Conservation (phyloP, 805 yeast genomes). For the Wickerhamomyces strasburgensis region DNA sequence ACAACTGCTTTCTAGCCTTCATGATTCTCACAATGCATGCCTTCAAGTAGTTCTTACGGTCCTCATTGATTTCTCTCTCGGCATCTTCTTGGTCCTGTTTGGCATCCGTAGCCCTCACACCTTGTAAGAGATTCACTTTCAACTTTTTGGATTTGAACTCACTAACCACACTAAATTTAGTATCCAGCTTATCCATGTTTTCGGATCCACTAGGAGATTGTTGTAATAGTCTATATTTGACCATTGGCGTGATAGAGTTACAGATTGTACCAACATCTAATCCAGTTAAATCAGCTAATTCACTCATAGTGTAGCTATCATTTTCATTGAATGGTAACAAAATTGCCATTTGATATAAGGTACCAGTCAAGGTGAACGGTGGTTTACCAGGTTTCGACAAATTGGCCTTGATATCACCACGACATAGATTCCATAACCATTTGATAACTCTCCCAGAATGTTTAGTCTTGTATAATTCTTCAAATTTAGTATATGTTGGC, state of each 20-base stretch:
- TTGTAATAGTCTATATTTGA: conserved; percentile 68
- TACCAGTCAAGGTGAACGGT: conserved; percentile 74
- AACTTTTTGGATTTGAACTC: conserved; percentile 84
- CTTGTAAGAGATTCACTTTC: conserved; percentile 73
- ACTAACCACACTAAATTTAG: conserved; percentile 62
- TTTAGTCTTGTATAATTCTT: conserved; percentile 61
- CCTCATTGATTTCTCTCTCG: conserved; percentile 77
- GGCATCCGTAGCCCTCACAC: conserved; percentile 47
- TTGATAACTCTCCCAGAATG: conserved; percentile 86
- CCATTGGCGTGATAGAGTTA: conserved; percentile 73
- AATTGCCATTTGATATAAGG: conserved; percentile 83
- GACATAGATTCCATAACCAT: conserved; percentile 95
- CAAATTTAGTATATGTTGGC: conserved; percentile 61
- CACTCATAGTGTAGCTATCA: conserved; percentile 53
- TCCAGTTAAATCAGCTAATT: conserved; percentile 64
- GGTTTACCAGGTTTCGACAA: conserved; percentile 76
- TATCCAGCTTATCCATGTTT: conserved; percentile 43
- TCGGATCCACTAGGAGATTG: conserved; percentile 62
- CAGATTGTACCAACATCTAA: conserved; percentile 61
- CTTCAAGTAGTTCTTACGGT: conserved; percentile 77
- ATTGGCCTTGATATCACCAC: conserved; percentile 87
- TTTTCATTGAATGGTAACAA: conserved; percentile 74
- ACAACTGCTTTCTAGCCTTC: conserved; percentile 83
- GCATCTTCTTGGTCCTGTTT: conserved; percentile 70
- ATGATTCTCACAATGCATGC: conserved; percentile 95